These are phyloP conservation scores for Phaeosphaeriaceae sp. DNA, from an alignment of 2,329 filamentous ascomycete species.

Conservation along the genomic window DNA sequence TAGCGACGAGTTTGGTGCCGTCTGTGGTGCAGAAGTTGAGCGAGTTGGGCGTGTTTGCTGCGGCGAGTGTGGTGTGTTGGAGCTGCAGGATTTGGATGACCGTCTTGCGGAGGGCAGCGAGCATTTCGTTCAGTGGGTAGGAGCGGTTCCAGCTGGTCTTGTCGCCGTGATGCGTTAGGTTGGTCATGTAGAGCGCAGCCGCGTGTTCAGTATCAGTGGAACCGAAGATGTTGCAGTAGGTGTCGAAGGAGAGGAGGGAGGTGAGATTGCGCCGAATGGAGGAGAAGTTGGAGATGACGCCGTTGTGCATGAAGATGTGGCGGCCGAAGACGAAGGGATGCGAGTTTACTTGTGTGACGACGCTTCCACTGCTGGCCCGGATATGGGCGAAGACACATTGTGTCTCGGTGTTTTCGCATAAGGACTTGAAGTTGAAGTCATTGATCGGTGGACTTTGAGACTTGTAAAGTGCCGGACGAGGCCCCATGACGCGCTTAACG, in stretches of 20 bases:
- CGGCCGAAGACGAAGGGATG: conserved; percentile 64
- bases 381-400: conserved; percentile 62
- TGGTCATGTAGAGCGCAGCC: conserved; percentile 59
- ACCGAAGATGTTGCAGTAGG: conserved; percentile 58
- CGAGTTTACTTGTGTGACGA: conserved; percentile 59
- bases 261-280: conserved; percentile 56
- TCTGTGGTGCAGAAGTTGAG: conserved; percentile 63
- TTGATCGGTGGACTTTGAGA: conserved; percentile 59
- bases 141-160: conserved; percentile 52
- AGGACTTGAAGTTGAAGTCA: conserved; percentile 61
- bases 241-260: conserved; percentile 54
- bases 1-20: conserved; percentile 57
- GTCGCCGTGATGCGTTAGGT: conserved; percentile 50
- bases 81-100: conserved; percentile 56
- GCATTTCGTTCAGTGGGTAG: conserved; percentile 54
- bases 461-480: conserved; percentile 60
- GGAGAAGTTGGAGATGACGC: conserved; percentile 57
- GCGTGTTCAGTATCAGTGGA: conserved; percentile 62
- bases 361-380: conserved; percentile 57
- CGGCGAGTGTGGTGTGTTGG: conserved; percentile 53
- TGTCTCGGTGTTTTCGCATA: conserved; percentile 60
- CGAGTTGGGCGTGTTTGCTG: conserved; percentile 53
- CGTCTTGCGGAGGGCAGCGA: conserved; percentile 54
- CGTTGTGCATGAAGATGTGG: conserved; percentile 65
- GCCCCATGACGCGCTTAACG: conserved; percentile 43